A percentile compares a stretch with the other conserved stretches of the same genome.
Evolutionary conservation across 2,329 filamentous ascomycete genomes (phyloP).

Genomic region (Epicoccum sorghinum): DNA sequence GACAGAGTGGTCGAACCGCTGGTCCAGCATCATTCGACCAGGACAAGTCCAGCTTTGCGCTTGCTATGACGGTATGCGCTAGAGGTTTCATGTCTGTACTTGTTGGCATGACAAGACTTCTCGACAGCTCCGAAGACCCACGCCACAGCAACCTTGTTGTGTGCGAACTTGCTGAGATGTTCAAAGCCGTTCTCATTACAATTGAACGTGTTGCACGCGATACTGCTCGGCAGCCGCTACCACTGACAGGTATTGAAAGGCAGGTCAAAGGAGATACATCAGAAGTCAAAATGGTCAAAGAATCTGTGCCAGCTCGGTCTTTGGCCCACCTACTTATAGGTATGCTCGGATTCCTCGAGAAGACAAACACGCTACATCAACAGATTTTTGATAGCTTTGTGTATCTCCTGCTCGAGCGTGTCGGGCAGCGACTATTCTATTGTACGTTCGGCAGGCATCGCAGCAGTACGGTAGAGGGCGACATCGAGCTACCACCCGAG

Average conservation of each 20-base stretch:
- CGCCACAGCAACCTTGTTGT: conserved; percentile 32
- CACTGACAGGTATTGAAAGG: conserved; percentile 4
- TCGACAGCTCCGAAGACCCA: conserved; percentile 14
- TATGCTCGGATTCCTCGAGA: conserved; percentile 46
- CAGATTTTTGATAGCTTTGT: conserved; percentile 53
- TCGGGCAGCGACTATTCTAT: conserved; percentile 48
- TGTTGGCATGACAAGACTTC: conserved; percentile 35
- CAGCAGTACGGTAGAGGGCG: conserved; percentile 31
- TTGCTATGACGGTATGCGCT: conserved; percentile 35
- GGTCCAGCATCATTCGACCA: conserved; percentile 25
- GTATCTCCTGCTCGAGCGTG: conserved; percentile 48
- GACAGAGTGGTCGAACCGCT: conserved; percentile 11
- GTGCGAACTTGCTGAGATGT: conserved; percentile 46
- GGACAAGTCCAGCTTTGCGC: conserved; percentile 34
- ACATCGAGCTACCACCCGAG: conserved; percentile 28
- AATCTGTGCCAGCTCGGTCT: conserved; percentile 31
- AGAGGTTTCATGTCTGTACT: conserved; percentile 42
- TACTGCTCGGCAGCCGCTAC: conserved; percentile 17
- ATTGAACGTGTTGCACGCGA: conserved; percentile 37
- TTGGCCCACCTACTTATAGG: conserved; percentile 46
- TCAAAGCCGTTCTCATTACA: conserved; percentile 41
- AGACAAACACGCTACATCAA: conserved; percentile 43
- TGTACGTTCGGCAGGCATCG: conserved; percentile 47
- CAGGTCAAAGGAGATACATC: conserved; percentile 18
- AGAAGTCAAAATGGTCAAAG: conserved; percentile 19